phyloP scores from a whole-genome alignment of 306 rosid species.

The Vachellia collinsii region DNA sequence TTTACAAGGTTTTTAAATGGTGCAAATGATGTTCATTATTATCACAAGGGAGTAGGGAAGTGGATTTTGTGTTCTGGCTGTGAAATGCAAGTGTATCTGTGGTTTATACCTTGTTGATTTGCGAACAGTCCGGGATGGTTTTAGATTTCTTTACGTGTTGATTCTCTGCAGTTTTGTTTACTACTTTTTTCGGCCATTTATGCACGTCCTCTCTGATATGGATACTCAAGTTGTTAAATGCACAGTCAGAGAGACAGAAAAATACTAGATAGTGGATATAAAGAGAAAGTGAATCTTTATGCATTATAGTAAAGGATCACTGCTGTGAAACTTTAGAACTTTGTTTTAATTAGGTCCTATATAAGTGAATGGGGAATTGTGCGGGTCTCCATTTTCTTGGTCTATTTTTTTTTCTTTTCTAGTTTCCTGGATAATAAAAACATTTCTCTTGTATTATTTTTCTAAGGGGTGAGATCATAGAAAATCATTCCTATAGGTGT shows the following conservation, averaged over 20 bases:
- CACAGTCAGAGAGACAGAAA: background rate
- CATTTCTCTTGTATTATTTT: no score
- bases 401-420: no score
- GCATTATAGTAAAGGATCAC: background rate
- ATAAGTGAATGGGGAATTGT: no score
- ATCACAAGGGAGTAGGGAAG: background rate
- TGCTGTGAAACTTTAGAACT: background rate
- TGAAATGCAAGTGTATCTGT: slow-evolving; percentile 18
- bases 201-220: background rate
- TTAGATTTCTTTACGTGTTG: background rate
- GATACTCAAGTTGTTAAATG: background rate
- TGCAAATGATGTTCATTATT: slow-evolving; percentile 33
- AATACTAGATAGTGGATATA: background rate
- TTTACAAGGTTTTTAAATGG: slow-evolving; percentile 19
- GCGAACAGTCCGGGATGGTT: background rate
- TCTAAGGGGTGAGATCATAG: no score
- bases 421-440: no score
- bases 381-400: no score
- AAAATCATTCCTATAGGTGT: no score
- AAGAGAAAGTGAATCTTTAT: background rate
- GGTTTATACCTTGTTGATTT: slow-evolving; percentile 7
- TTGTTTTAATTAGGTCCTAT: no score
- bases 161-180: background rate
- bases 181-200: slow-evolving; percentile 16
- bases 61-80: slow-evolving; percentile 22